Conservation (phyloP, 805 yeast genomes). For the Kazachstania martiniae region DNA sequence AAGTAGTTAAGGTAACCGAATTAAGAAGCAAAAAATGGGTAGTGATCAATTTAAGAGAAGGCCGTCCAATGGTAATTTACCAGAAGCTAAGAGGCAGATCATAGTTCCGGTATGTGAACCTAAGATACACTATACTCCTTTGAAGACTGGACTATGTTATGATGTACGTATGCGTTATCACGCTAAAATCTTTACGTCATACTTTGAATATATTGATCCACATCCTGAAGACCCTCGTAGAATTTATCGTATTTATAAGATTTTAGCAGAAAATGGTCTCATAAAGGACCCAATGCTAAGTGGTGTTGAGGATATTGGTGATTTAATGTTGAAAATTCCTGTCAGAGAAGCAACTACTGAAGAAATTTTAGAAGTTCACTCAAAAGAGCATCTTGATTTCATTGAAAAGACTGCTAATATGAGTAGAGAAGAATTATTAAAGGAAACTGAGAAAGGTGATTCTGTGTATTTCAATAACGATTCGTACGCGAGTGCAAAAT, state of each 20-base stretch:
- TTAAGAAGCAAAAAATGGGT: too few species aligned
- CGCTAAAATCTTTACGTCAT: slow-evolving; percentile 84
- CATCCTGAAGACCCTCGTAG: slow-evolving; percentile 99
- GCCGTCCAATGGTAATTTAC: too few species aligned
- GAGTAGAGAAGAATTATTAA: slow-evolving; percentile 64
- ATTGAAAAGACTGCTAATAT: slow-evolving; percentile 66
- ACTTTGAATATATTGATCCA: slow-evolving; percentile 91
- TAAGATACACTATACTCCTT: slow-evolving; percentile 55
- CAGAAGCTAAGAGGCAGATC: slow-evolving; percentile 24
- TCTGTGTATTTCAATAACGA: slow-evolving; percentile 93
- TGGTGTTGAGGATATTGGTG: slow-evolving; percentile 65
- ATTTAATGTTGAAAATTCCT: slow-evolving; percentile 79
- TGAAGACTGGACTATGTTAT: slow-evolving; percentile 89
- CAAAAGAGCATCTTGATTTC: slow-evolving; percentile 66
- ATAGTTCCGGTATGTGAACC: slow-evolving; percentile 55
- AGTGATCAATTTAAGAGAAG: too few species aligned
- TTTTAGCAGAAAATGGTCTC: slow-evolving; percentile 87
- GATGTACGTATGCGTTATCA: slow-evolving; percentile 97
- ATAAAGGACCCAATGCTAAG: slow-evolving; percentile 68
- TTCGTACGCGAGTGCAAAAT: slow-evolving; percentile 72
- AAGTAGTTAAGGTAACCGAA: too few species aligned
- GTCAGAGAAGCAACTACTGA: slow-evolving; percentile 80
- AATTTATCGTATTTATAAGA: slow-evolving; percentile 85
- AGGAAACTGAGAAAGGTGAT: slow-evolving; percentile 85
- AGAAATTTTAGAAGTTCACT: slow-evolving; percentile 80